These are phyloP conservation scores for Amphicarpaea edgeworthii DNA, from an alignment of 306 rosid genomes.

Conservation along the genomic window DNA sequence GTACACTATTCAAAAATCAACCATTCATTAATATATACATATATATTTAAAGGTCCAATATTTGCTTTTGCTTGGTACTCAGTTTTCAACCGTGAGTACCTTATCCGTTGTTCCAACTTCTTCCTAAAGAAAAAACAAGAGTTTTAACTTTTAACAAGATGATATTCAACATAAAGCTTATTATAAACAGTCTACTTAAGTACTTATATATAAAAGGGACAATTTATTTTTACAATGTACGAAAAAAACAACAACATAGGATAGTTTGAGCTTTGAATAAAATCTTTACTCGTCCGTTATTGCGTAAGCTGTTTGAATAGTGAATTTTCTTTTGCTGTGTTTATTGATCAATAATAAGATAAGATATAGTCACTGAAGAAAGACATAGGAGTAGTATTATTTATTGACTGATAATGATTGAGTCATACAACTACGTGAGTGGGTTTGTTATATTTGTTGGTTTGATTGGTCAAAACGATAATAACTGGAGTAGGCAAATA, in stretches of 20 bases:
- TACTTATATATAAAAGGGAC: too few relatives aligned
- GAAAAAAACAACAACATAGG: too few relatives aligned
- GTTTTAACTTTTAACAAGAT: not conserved
- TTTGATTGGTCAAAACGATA: not conserved
- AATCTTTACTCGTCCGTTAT: too few relatives aligned
- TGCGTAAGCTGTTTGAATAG: not conserved
- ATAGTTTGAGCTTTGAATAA: too few relatives aligned
- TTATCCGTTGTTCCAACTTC: not conserved
- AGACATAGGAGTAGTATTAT: not conserved
- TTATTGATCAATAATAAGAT: not conserved
- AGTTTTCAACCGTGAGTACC: not conserved
- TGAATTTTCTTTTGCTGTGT: not conserved
- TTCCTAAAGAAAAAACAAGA: not conserved
- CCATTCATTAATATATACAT: not conserved
- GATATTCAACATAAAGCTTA: not conserved
- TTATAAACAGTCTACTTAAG: too few relatives aligned
- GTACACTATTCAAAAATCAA: not conserved
- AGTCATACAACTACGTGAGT: not conserved
- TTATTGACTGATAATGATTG: not conserved
- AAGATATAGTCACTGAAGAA: too few relatives aligned
- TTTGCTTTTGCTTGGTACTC: not conserved
- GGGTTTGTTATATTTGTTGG: constrained; percentile 5
- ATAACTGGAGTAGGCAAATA: not conserved
- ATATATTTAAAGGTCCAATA: not conserved
- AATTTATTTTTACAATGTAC: too few relatives aligned